Base-by-base conservation (phyloP, 169 alveolate species). In the Plasmodium cynomolgi region DNA sequence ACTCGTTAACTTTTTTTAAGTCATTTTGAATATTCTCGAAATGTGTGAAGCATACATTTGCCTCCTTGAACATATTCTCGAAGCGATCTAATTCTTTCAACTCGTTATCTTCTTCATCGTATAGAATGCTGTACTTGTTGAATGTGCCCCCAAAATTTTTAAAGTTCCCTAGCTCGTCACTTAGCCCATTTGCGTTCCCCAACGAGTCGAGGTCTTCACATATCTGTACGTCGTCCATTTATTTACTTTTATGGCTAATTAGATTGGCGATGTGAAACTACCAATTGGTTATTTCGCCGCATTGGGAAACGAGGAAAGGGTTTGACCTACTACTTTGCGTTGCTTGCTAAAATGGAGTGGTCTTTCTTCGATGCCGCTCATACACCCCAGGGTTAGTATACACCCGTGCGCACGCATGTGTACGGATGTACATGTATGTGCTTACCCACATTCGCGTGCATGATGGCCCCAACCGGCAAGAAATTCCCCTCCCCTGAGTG, bases 121-220 rank as follows among this genome's bases (percentile, higher is more conserved):
- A 90, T n/a, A 90, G 56, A 13, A 90, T 79, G 50, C 83, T 81
- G 83, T 90, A 90, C 73, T 90, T 90, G 74, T 74, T 90, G 34
- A 74, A 90, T 1, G 23, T 56, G 56, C 50, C 73, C 50, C 71
- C 73, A 47, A 39, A 33, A 37, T 31, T 11, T 29, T 37, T 80
- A 39, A 90, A 41, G 20, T 58, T 68, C 8, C 82, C 50, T 33
- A 80, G 31, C n/a, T 80, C 80, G 7, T 90, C 37, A 56, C 29
- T 33, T 29, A 75, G 11, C 33, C 5, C 26, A 58, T 86, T 68
- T 17, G 5, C 26, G 81, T 47, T 54, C 31, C 23, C 47, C 31
- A 20, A 37, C n/a, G 34, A 56, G 73, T 81, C 81, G 20, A 47
- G 34, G 54, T 79, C 62, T 58, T 33, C 73, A 90, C 37, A 20